Percentiles rank a stretch among this genome's conserved stretches.
Evolutionary conservation across 441 rosid genomes (phyloP).

Genomic region (Populus trichocarpa): DNA sequence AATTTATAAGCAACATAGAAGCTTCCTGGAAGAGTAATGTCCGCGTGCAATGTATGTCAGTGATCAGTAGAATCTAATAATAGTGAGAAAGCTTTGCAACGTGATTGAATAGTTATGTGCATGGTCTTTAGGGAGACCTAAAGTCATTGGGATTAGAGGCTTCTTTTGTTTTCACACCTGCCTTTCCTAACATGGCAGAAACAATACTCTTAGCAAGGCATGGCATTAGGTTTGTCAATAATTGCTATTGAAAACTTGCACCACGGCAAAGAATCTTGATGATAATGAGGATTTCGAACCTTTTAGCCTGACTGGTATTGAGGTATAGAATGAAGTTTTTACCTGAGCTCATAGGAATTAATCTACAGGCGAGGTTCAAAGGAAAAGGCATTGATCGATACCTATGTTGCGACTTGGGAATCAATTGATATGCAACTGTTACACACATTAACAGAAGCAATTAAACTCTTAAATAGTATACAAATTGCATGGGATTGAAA

Average conservation of each 20-base stretch:
- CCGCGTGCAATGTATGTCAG: too few relatives aligned
- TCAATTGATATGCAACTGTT: too few relatives aligned
- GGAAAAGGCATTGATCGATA: too few relatives aligned
- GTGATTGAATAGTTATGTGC: background rate
- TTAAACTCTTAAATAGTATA: background rate
- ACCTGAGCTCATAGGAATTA: background rate
- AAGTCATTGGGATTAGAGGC: too few relatives aligned
- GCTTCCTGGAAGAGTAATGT: background rate
- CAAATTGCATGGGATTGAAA: background rate
- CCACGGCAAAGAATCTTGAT: background rate
- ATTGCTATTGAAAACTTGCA: background rate
- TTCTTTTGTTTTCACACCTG: too few relatives aligned
- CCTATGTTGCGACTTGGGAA: too few relatives aligned
- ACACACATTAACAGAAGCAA: too few relatives aligned
- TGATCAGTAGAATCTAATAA: too few relatives aligned
- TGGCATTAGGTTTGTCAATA: background rate
- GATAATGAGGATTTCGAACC: background rate
- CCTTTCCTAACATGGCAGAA: too few relatives aligned
- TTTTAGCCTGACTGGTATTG: background rate
- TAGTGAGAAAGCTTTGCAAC: background rate
- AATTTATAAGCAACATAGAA: too few relatives aligned
- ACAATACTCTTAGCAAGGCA: background rate
- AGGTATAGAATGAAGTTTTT: background rate
- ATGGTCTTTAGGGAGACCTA: too few relatives aligned
- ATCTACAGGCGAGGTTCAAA: background rate